phyloP scores from a whole-genome alignment of 352 stramenopile species.

The Phytophthora palmivora region DNA sequence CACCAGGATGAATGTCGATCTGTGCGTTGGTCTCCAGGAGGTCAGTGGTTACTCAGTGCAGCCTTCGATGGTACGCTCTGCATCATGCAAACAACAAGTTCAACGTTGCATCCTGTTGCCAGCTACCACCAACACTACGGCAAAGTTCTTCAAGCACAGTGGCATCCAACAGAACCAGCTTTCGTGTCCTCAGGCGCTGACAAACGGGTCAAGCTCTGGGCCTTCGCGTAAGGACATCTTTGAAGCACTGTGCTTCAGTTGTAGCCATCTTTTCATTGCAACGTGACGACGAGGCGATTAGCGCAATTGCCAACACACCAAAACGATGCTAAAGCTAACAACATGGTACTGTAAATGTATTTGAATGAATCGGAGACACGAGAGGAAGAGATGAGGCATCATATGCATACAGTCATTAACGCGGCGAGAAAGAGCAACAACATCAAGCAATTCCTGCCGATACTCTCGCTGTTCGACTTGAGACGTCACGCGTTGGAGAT shows the following conservation, averaged over 20 bases:
- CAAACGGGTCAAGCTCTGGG: conserved; percentile 75
- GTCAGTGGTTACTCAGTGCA: conserved; percentile 64
- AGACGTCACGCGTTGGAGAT: conserved; percentile 8
- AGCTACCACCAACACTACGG: conserved; percentile 66
- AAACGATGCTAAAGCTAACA: conserved; percentile 3
- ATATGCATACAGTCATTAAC: conserved; percentile 21
- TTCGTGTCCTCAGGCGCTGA: conserved; percentile 69
- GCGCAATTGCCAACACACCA: conserved; percentile 19
- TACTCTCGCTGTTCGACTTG: conserved; percentile 19
- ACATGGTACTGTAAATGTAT: conserved; percentile 34
- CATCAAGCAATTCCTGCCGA: conserved; percentile 1
- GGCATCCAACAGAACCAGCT: conserved; percentile 63
- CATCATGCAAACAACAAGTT: conserved; percentile 31
- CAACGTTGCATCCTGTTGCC: conserved; percentile 45
- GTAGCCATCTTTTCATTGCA: conserved; percentile 20
- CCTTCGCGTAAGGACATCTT: conserved; percentile 38
- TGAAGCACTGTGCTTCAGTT: conserved; percentile 11
- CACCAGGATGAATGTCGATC: conserved; percentile 71
- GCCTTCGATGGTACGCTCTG: conserved; percentile 73
- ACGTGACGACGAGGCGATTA: conserved; percentile 28
- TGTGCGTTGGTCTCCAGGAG: conserved; percentile 64
- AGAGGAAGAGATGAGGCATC: conserved; percentile 16
- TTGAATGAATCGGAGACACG: conserved; percentile 32
- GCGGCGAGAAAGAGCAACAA: conserved; percentile 1
- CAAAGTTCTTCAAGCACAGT: conserved; percentile 74